Percentiles rank a stretch among this genome's conserved stretches.
These are phyloP conservation scores for Daldinia concentrica DNA, from an alignment of 495 filamentous ascomycete species.

Conservation along the genomic window DNA sequence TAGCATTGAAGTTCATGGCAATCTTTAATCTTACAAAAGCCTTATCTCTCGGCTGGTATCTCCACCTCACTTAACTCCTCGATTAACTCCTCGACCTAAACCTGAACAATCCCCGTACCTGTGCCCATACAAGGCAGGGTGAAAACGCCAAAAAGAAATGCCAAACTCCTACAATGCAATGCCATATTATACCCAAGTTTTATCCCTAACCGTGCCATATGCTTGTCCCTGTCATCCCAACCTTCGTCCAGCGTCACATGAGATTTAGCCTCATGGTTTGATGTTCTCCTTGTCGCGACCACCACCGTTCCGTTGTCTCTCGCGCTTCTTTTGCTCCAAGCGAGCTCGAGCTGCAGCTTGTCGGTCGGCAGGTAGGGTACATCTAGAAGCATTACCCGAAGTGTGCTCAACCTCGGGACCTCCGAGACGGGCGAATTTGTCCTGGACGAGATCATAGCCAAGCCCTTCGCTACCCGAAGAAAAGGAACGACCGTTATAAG, in stretches of 20 bases:
- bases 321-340: constrained; percentile 63
- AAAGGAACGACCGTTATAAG: constrained; percentile 29
- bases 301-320: constrained; percentile 43
- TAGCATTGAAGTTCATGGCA: not conserved
- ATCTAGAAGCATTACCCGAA: constrained; percentile 51
- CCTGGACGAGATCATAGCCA: constrained; percentile 52
- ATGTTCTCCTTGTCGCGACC: constrained; percentile 58
- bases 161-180: constrained; percentile 32
- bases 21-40: constrained; percentile 12
- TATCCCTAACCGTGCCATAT: not conserved
- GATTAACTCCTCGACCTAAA: constrained; percentile 7
- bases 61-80: constrained; percentile 21
- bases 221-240: not conserved
- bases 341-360: constrained; percentile 70
- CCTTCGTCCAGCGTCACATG: not conserved
- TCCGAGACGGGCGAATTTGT: constrained; percentile 53
- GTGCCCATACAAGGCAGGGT: not conserved
- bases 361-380: constrained; percentile 66
- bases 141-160: not conserved
- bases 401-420: constrained; percentile 44
- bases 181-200: constrained; percentile 18
- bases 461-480: constrained; percentile 39
- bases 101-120: not conserved
- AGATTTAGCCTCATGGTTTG: constrained; percentile 35
- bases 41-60: constrained; percentile 10